Percentiles rank a stretch among this genome's conserved stretches.
phyloP scores from a whole-genome alignment of 2,329 filamentous ascomycete species.

The Pseudogymnoascus pannorum region DNA sequence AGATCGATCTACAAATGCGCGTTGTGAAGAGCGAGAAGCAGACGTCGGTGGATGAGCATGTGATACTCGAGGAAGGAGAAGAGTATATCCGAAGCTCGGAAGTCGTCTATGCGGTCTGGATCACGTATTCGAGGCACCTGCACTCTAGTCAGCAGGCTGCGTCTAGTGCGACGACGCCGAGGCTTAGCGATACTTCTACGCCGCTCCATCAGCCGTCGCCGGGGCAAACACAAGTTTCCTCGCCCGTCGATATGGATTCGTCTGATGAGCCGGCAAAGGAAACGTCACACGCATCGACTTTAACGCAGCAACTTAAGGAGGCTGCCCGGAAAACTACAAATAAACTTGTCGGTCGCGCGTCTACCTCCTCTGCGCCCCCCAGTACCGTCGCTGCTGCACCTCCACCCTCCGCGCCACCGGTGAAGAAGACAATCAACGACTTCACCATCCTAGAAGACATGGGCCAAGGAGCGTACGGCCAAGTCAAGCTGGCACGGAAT shows the following conservation, averaged over 20 bases:
- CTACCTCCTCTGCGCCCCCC: constrained; percentile 14
- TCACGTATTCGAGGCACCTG: constrained; percentile 90
- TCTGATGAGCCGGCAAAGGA: constrained; percentile 38
- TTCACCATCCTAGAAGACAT: constrained; percentile 95
- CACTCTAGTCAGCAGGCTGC: constrained; percentile 62
- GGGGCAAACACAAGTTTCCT: constrained; percentile 57
- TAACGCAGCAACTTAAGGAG: constrained; percentile 51
- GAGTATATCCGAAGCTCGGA: constrained; percentile 55
- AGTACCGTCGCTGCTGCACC: constrained; percentile 24
- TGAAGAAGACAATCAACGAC: constrained; percentile 80
- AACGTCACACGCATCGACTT: constrained; percentile 37
- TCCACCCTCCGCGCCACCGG: constrained; percentile 27
- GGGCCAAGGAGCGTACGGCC: constrained; percentile 95
- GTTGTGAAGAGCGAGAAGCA: constrained; percentile 85
- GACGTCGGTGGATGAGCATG: constrained; percentile 50
- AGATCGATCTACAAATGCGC: constrained; percentile 92
- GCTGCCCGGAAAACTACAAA: constrained; percentile 48
- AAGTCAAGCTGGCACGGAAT: constrained; percentile 90
- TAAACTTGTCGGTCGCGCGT: constrained; percentile 37
- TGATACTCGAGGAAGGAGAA: constrained; percentile 55
- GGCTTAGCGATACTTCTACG: constrained; percentile 57
- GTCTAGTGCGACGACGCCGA: constrained; percentile 54
- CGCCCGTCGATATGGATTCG: constrained; percentile 49
- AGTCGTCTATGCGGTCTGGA: constrained; percentile 90
- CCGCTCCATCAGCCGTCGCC: constrained; percentile 74